A percentile compares a stretch with the other conserved stretches of the same genome.
phyloP scores from a whole-genome alignment of 257 asterid genomes.

The Cruciata laevipes region DNA sequence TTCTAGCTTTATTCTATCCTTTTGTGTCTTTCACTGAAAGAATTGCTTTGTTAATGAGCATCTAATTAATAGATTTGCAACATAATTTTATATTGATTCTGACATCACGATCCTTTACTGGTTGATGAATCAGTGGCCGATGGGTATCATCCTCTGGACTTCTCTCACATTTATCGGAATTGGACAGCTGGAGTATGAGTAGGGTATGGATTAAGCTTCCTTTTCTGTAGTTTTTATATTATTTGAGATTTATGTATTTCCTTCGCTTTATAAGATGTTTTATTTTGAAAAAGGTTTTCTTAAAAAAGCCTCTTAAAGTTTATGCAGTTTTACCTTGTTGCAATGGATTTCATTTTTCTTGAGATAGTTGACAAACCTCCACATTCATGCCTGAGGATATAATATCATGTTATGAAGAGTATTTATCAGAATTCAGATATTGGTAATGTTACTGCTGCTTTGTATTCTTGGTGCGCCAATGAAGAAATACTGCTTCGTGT shows the following conservation, averaged over 20 bases:
- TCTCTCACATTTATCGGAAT: slow-evolving; percentile 49
- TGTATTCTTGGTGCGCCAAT: background rate
- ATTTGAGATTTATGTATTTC: slow-evolving; percentile 11
- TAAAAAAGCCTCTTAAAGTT: too few species aligned
- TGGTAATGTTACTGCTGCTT: background rate
- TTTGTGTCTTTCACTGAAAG: background rate
- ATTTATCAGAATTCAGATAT: background rate
- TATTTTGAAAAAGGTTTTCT: background rate
- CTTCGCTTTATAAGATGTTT: slow-evolving; percentile 5
- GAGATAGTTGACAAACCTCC: background rate
- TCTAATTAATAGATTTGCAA: slow-evolving; percentile 13
- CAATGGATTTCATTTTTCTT: background rate
- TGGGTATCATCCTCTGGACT: slow-evolving; percentile 74
- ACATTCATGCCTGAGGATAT: background rate
- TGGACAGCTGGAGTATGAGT: slow-evolving; percentile 63
- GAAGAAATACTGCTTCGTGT: background rate
- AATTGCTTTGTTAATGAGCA: background rate
- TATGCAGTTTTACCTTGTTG: background rate
- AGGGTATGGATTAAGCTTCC: slow-evolving; percentile 41
- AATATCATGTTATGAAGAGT: background rate
- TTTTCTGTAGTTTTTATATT: slow-evolving; percentile 13
- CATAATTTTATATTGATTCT: slow-evolving; percentile 55
- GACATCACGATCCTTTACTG: slow-evolving; percentile 95
- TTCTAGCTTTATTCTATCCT: background rate
- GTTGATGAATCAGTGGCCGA: slow-evolving; percentile 98